Evolutionary conservation across 495 filamentous ascomycete genomes (phyloP).

Genomic region (Talaromyces proteolyticus): DNA sequence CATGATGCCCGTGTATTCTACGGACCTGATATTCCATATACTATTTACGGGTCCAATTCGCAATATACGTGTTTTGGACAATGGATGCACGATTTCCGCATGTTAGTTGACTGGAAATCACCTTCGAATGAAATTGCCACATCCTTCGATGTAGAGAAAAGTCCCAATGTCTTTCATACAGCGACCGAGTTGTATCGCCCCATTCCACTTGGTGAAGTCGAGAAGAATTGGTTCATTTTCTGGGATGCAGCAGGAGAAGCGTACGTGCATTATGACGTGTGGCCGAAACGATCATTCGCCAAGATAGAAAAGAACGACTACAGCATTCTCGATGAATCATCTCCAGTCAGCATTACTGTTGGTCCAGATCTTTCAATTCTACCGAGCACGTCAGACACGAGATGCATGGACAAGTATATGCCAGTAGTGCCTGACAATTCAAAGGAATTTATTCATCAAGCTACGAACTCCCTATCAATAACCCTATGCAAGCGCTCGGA

Average conservation of each 20-base stretch:
- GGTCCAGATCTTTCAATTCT: constrained; percentile 29
- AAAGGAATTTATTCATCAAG: constrained; percentile 45
- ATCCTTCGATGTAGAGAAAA: not conserved
- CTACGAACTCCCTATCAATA: constrained; percentile 47
- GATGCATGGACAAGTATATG: constrained; percentile 34
- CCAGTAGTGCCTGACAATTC: constrained; percentile 16
- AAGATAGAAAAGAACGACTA: constrained; percentile 12
- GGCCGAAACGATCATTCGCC: constrained; percentile 39
- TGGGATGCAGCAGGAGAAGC: constrained; percentile 38
- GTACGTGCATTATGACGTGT: constrained; percentile 45
- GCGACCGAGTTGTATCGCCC: constrained; percentile 43
- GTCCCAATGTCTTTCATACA: constrained; percentile 18
- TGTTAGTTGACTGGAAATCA: constrained; percentile 34
- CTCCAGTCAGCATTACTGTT: constrained; percentile 4
- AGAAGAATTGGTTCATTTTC: constrained; percentile 55
- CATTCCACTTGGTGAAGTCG: constrained; percentile 23
- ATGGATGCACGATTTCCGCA: constrained; percentile 45
- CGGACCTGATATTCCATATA: constrained; percentile 37
- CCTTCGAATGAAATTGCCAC: constrained; percentile 1
- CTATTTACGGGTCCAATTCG: constrained; percentile 45
- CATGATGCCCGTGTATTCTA: constrained; percentile 50
- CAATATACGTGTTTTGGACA: constrained; percentile 43
- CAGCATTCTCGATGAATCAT: not conserved
- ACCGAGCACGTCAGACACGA: constrained; percentile 20
- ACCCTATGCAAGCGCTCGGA: constrained; percentile 46